A percentile compares a stretch with the other conserved stretches of the same genome.
phyloP scores from a whole-genome alignment of 305 asterid species.

The Fraxinus xanthoxyloides region DNA sequence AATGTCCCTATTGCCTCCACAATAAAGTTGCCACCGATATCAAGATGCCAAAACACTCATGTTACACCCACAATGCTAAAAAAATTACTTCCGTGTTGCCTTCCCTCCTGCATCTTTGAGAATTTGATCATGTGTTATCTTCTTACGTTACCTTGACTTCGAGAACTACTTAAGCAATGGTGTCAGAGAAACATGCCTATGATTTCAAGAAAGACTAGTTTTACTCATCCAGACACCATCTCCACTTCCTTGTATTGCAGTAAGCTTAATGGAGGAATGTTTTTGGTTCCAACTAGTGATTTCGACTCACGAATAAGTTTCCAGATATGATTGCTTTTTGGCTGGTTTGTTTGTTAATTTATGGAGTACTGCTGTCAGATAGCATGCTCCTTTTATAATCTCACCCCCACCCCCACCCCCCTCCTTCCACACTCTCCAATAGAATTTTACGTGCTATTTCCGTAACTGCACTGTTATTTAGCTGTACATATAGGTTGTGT shows the following conservation, averaged over 20 bases:
- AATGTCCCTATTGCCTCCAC: background rate
- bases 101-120: background rate
- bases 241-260: background rate
- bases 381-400: background rate
- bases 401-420: background rate
- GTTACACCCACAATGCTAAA: background rate
- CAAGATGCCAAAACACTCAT: background rate
- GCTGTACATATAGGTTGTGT: slow-evolving; percentile 7
- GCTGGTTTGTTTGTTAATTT: background rate
- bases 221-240: background rate
- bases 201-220: background rate
- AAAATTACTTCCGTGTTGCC: background rate
- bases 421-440: background rate
- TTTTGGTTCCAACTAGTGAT: background rate
- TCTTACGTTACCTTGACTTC: background rate
- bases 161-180: background rate
- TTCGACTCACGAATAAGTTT: background rate
- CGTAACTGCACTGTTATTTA: background rate
- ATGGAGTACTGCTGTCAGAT: background rate
- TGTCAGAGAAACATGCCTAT: background rate
- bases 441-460: background rate
- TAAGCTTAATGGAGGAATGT: background rate
- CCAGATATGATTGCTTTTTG: background rate
- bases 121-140: background rate
- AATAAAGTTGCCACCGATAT: background rate